Base-by-base conservation (phyloP, 2,329 filamentous ascomycete species). In the Colletotrichum lentis region DNA sequence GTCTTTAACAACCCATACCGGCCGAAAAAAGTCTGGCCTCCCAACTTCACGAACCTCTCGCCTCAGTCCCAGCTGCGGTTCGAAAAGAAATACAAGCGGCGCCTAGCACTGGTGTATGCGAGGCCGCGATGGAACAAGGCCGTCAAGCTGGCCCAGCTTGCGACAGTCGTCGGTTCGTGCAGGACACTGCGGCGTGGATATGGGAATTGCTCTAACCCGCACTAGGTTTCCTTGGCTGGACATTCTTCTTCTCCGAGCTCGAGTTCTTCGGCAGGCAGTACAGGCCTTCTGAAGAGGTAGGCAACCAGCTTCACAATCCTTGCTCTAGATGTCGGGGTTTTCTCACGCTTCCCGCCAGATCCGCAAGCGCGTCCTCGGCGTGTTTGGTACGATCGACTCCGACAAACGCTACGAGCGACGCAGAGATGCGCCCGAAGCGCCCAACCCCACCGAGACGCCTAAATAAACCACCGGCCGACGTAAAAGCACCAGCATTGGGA, bases 81-180 rank as follows among this genome's bases (percentile, higher is more conserved):
- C 73, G 92, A 95, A 82, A 89, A 91, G 77, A 90, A 91, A 75
- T 94, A 91, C 80, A 91, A 93, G 79, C 85, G 92, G 60, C 85
- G 92, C 62, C 79, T 91, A 31, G 83, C 84, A 66, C 78, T 91
- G 72, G 86, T 88, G 73, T 86, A 85, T 75, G 83, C 85, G 47
- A 81, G 88, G 24, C 90, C 90, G 10, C 77, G 79, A 55, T 92
- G 89, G 88, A 84, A 86, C 49, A 92, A 90, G 77, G 83, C 80
- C 69, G 81, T 90, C 64, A 88, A 88, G 77, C 80, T 93, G 70
- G 84, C 84, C 57, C 91, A 93, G 78, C 85, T 89, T 12, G 79
- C 79, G 27, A 86, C 82, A 46, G 83, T 89, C 53, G 81, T 84
- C 59, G 85, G 88, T 89, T 74, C 67, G 85, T 79, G 18, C 41